Evolutionary conservation across 148 eudicot species (phyloP).

Genomic region (Rhododendron griersonianum): DNA sequence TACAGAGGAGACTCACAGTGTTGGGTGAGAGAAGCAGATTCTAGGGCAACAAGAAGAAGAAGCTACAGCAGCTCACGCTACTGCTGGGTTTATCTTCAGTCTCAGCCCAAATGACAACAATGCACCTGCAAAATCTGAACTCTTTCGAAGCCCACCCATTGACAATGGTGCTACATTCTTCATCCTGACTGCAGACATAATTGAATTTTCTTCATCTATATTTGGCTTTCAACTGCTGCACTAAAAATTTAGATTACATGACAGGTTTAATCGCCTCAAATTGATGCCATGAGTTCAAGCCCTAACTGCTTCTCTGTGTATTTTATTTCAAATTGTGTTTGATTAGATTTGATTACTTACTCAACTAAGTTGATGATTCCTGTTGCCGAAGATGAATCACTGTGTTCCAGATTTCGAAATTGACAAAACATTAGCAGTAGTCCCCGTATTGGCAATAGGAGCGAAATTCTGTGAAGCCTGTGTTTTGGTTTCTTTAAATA

Average conservation of each 20-base stretch:
- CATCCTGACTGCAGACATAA: too few species aligned
- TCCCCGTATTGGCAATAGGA: too few species aligned
- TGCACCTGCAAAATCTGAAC: too few species aligned
- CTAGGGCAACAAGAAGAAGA: neutral
- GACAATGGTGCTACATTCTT: too few species aligned
- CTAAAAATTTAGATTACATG: neutral
- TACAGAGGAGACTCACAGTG: neutral
- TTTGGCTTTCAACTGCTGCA: neutral
- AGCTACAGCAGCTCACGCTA: neutral
- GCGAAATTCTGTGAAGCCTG: too few species aligned
- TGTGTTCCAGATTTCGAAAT: slow-evolving; percentile 48
- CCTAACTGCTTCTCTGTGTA: too few species aligned
- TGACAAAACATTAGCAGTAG: slow-evolving; percentile 18
- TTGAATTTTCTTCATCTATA: neutral
- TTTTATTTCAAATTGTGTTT: neutral
- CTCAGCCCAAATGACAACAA: too few species aligned
- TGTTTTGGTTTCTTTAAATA: too few species aligned
- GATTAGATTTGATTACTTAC: neutral
- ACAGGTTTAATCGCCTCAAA: neutral
- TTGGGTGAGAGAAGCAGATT: neutral
- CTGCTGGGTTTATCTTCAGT: neutral
- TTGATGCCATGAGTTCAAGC: neutral
- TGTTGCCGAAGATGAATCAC: slow-evolving; percentile 31
- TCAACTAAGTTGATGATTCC: neutral
- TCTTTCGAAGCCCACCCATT: too few species aligned